Evolutionary conservation across 148 eudicot species (phyloP).

Genomic region (Camellia granthamiana): DNA sequence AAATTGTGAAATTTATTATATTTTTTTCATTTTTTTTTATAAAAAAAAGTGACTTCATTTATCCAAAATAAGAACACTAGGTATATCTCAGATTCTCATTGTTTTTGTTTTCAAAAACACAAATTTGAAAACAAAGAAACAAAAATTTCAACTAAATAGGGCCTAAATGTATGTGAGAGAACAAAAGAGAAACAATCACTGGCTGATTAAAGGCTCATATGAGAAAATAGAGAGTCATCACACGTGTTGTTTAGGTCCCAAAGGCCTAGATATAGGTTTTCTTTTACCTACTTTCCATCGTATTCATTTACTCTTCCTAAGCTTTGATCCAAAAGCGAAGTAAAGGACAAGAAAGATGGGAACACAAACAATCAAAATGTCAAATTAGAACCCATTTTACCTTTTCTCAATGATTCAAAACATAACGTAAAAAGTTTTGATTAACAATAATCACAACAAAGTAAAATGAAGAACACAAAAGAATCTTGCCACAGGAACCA

Average conservation of each 20-base stretch:
- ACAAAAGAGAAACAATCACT: neutral
- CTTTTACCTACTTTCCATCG: neutral
- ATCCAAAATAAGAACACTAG: too few relatives aligned
- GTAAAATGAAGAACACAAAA: neutral
- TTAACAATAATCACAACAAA: neutral
- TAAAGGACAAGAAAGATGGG: neutral
- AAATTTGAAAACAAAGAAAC: too few relatives aligned
- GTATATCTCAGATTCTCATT: too few relatives aligned
- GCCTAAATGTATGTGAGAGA: neutral
- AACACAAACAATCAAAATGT: neutral
- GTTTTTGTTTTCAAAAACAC: too few relatives aligned
- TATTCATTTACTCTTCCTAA: neutral
- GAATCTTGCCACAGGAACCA: neutral
- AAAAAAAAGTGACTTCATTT: too few relatives aligned
- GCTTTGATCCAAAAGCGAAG: neutral
- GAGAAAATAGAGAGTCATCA: neutral
- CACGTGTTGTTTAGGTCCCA: neutral
- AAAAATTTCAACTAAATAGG: too few relatives aligned
- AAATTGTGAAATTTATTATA: too few relatives aligned
- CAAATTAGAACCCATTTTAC: neutral
- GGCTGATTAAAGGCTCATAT: neutral
- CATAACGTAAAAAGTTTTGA: neutral
- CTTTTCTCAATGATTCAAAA: neutral
- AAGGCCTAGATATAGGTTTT: neutral
- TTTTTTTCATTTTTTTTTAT: too few relatives aligned